Conservation (phyloP, 352 stramenopile genomes). For the Globisporangium barbulae region DNA sequence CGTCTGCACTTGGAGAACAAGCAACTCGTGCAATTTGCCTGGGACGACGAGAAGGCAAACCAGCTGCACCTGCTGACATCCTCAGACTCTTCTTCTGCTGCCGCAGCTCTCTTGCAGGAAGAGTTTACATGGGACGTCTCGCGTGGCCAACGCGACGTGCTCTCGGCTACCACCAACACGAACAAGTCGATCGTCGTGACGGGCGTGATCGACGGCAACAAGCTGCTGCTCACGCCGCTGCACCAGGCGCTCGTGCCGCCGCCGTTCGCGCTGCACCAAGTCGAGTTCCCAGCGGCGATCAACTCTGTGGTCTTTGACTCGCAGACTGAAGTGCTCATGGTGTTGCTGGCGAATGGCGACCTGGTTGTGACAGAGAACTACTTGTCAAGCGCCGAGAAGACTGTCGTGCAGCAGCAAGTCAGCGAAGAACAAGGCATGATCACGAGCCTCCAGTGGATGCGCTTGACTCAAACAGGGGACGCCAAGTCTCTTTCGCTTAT, state of each 20-base stretch:
- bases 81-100: slow-evolving; percentile 14
- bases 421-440: slow-evolving; percentile 5
- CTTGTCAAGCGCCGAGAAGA: slow-evolving; percentile 15
- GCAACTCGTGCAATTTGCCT: slow-evolving; percentile 33
- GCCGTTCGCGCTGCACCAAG: slow-evolving; percentile 47
- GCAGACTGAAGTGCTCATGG: slow-evolving; percentile 30
- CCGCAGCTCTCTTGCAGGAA: slow-evolving; percentile 33
- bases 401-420: neutral
- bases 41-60: slow-evolving; percentile 52
- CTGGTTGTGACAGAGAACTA: slow-evolving; percentile 51
- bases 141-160: slow-evolving; percentile 17
- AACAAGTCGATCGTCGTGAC: slow-evolving; percentile 36
- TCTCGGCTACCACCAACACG: neutral
- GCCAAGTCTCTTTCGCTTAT: slow-evolving; percentile 22
- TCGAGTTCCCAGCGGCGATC: slow-evolving; percentile 35
- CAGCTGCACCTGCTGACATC: slow-evolving; percentile 36
- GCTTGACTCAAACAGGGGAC: slow-evolving; percentile 5
- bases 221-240: slow-evolving; percentile 65
- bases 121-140: slow-evolving; percentile 55
- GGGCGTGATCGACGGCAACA: slow-evolving; percentile 55
- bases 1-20: slow-evolving; percentile 18
- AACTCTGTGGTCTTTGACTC: slow-evolving; percentile 62
- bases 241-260: slow-evolving; percentile 66
- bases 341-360: slow-evolving; percentile 37
- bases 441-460: slow-evolving; percentile 36